phyloP scores from a whole-genome alignment of 2,329 filamentous ascomycete species.

The Cryphonectria parasitica region DNA sequence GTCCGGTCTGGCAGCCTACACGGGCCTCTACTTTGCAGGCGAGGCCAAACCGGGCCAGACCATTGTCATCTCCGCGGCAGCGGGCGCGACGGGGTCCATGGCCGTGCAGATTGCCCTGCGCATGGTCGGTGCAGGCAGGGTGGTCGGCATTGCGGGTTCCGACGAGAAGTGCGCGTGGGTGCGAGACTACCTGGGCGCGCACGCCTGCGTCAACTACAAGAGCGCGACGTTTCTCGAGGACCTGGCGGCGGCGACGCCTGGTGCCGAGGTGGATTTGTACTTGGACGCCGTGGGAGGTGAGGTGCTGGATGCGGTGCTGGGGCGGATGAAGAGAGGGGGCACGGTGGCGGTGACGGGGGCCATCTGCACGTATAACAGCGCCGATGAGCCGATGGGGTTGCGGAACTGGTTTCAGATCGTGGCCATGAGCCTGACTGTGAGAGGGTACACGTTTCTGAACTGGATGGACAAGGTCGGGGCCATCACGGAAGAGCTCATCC shows the following conservation, averaged over 20 bases:
- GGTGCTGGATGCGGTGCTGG: slow-evolving; percentile 51
- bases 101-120: slow-evolving; percentile 58
- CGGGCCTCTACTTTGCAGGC: slow-evolving; percentile 44
- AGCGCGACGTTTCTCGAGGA: slow-evolving; percentile 49
- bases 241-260: slow-evolving; percentile 49
- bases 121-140: slow-evolving; percentile 48
- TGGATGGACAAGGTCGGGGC: slow-evolving; percentile 37
- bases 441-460: slow-evolving; percentile 49
- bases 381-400: slow-evolving; percentile 37
- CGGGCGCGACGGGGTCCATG: slow-evolving; percentile 52
- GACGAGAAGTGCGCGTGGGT: slow-evolving; percentile 58
- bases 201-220: slow-evolving; percentile 61
- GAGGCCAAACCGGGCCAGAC: slow-evolving; percentile 44
- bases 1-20: slow-evolving; percentile 49
- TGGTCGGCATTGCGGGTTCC: slow-evolving; percentile 57
- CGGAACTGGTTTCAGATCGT: slow-evolving; percentile 50
- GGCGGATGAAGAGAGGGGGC: slow-evolving; percentile 45
- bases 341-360: slow-evolving; percentile 48
- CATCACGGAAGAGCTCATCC: slow-evolving; percentile 34
- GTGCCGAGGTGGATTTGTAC: slow-evolving; percentile 53
- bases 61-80: slow-evolving; percentile 51
- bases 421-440: slow-evolving; percentile 44
- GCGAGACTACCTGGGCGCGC: slow-evolving; percentile 50
- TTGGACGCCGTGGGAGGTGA: slow-evolving; percentile 56
- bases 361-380: slow-evolving; percentile 45